Evolutionary conservation across 1,284 basidiomycete species (phyloP).

Genomic region (Thelephora terrestris): DNA sequence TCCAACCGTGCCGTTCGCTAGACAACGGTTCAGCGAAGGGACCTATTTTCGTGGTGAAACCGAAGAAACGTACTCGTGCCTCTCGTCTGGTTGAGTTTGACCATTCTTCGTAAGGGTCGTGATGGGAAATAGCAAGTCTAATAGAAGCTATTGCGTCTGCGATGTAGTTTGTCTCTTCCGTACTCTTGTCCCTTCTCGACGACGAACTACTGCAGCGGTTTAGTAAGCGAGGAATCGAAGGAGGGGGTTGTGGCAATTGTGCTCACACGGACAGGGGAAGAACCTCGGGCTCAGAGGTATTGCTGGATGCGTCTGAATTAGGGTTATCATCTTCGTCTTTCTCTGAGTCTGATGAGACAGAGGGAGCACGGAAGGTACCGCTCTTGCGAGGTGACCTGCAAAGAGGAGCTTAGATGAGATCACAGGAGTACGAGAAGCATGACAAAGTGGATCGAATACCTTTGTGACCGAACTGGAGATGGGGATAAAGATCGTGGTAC

Average conservation of each 20-base stretch:
- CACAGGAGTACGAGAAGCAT: conserved; percentile 4
- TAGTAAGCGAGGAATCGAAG: conserved; percentile 1
- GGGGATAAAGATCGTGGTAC: conserved; percentile 50
- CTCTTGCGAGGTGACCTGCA: conserved; percentile 23
- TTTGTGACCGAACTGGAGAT: conserved; percentile 45
- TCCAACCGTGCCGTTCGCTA: conserved; percentile 53
- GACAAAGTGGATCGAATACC: neutral
- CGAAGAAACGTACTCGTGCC: conserved; percentile 49
- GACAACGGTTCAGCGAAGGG: neutral
- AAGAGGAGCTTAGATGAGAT: conserved; percentile 1
- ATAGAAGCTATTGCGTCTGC: conserved; percentile 65
- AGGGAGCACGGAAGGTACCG: conserved; percentile 47
- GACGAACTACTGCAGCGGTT: conserved; percentile 9
- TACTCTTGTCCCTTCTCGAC: conserved; percentile 15
- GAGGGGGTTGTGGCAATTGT: neutral
- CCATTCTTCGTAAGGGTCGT: conserved; percentile 75
- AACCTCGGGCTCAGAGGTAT: conserved; percentile 32
- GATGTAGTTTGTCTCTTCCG: conserved; percentile 40
- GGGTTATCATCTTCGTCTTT: conserved; percentile 28
- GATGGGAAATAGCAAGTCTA: conserved; percentile 50
- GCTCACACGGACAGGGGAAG: conserved; percentile 24
- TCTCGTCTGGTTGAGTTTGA: conserved; percentile 56
- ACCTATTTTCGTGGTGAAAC: neutral
- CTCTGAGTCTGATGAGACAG: conserved; percentile 33
- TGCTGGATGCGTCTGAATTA: conserved; percentile 29